Conservation (phyloP, 305 asterid species). For the Fraxinus sp. region DNA sequence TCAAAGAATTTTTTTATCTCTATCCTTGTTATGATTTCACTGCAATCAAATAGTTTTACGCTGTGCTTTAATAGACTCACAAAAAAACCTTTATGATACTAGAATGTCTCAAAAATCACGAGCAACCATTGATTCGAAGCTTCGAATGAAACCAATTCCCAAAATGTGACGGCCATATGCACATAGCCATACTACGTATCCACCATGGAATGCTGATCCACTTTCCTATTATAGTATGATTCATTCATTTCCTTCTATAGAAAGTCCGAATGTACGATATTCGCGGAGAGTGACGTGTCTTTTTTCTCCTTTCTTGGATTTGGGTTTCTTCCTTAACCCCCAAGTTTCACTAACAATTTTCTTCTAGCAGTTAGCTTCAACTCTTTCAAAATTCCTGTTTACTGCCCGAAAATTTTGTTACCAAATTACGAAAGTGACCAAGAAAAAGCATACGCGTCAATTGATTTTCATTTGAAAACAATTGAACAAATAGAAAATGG, state of each 20-base stretch:
- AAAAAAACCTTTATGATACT: no score
- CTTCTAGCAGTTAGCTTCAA: background rate
- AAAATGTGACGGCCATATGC: no score
- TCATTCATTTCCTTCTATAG: background rate
- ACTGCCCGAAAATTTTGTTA: background rate
- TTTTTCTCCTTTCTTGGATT: background rate
- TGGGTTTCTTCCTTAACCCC: constrained; percentile 1
- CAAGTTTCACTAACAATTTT: background rate
- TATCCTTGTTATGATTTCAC: no score
- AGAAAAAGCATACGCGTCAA: background rate
- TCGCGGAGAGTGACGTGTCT: background rate
- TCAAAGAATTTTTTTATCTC: no score
- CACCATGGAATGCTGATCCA: background rate
- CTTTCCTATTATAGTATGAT: background rate
- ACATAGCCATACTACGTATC: background rate
- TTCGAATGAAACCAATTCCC: no score
- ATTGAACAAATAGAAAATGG: constrained; percentile 40
- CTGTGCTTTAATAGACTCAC: no score
- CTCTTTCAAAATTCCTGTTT: background rate
- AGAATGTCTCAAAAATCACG: no score
- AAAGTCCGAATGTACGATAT: background rate
- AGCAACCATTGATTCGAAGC: no score
- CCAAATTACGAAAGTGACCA: background rate
- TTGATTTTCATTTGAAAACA: background rate
- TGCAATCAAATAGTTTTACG: no score